Evolutionary conservation across 1,139 yeast species (phyloP), one percentile per base, ranked within the genome.

Genomic region (Diutina pseudorugosa): DNA sequence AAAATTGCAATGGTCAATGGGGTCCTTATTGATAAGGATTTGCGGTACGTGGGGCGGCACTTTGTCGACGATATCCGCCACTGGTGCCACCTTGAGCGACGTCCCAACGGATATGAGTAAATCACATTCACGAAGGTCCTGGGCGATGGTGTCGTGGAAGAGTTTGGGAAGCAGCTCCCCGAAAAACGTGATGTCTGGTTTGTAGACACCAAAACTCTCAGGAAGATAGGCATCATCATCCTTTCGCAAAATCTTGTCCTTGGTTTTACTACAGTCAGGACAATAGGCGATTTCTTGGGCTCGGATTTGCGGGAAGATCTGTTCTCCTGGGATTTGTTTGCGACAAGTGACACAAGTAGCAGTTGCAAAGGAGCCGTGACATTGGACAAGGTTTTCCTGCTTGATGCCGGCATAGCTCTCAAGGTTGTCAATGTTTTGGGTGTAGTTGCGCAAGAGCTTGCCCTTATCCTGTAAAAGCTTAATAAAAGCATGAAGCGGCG

Each of bases 181-280:
- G 61, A 93, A 93, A 62, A 93, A 93, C 0, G 97, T 91, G 55
- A 93, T 91, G 65, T 93, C 96, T 0, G 98, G 98, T 63, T 93
- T 91, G 75, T 87, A 76, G 5, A 90, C 93, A 1, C 96, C 96
- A 62, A 66, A 83, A n/a, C 84, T 77, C 52, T 67, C 72, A 4
- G 64, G 64, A 16, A 66, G 57, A 48, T 61, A 64, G 8, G 67
- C 56, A 23, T 68, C 68, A 40, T 65, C 69, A 33, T 65, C 66
- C 5, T 64, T 64, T 47, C 47, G 52, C 21, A 53, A 52, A 41
- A 57, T 53, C 52, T 65, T 61, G 21, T 69, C 64, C 52, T 88
- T 67, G 56, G 54, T 43, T 41, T 53, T 52, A 25, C 55, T 47
- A 63, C 96, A 89, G 54, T 72, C 72, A 0, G 89, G 86, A 63